These are phyloP conservation scores for Fusarium sp. DNA, from an alignment of 2,329 filamentous ascomycete genomes.

Conservation along the genomic window DNA sequence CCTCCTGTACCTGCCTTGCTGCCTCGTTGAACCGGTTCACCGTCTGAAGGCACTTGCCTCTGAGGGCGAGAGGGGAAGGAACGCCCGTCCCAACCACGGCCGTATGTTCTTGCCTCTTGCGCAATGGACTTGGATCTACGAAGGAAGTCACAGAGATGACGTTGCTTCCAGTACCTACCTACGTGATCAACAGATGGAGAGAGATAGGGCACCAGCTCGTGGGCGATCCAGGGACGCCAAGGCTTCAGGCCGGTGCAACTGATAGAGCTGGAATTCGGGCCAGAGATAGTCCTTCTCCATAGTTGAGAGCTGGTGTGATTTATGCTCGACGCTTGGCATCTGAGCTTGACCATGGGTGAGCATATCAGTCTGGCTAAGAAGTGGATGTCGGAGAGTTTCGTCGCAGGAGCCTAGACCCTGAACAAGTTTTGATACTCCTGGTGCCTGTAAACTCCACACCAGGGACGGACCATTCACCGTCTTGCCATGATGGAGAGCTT, in stretches of 20 bases:
- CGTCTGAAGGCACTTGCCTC: neutral
- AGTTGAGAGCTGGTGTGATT: neutral
- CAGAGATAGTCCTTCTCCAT: neutral
- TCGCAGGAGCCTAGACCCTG: conserved; percentile 9
- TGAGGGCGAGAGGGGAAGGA: neutral
- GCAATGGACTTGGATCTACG: neutral
- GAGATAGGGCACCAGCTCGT: neutral
- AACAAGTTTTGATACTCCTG: conserved; percentile 1
- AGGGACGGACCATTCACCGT: neutral
- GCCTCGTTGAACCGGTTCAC: neutral
- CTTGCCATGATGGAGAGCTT: conserved; percentile 2
- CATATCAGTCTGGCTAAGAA: conserved; percentile 5
- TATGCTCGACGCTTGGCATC: conserved; percentile 1
- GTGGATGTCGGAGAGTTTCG: conserved; percentile 14
- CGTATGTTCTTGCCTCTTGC: neutral
- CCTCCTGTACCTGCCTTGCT: neutral
- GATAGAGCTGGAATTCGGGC: conserved; percentile 26
- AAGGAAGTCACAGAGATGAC: conserved; percentile 14
- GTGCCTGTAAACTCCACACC: conserved; percentile 10
- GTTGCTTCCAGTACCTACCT: neutral
- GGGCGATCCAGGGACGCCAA: conserved; percentile 1
- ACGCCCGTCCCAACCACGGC: neutral
- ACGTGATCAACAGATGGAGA: conserved; percentile 4
- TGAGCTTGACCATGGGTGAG: neutral
- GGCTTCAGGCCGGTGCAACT: neutral